Percentiles rank a stretch among this genome's conserved stretches.
phyloP scores from a whole-genome alignment of 2,329 filamentous ascomycete species.

The Chrysosporium queenslandicum region DNA sequence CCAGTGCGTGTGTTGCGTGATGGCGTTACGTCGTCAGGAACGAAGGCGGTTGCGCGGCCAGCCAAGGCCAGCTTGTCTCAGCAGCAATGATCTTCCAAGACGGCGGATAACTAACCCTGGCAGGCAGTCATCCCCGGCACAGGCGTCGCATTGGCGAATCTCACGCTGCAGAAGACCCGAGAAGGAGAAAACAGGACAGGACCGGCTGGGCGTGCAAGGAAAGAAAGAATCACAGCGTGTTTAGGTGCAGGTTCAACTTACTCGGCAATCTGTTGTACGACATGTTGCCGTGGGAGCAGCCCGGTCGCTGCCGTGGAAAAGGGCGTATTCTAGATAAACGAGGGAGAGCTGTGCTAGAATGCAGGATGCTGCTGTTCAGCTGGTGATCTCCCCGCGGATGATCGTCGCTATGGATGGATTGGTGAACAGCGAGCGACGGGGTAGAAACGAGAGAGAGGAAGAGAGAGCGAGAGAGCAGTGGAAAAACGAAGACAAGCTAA shows the following conservation, averaged over 20 bases:
- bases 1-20: too few relatives aligned
- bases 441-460: too few relatives aligned
- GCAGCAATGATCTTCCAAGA: not conserved
- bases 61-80: conserved; percentile 10
- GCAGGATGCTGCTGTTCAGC: too few relatives aligned
- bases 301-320: not conserved
- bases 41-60: not conserved
- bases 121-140: not conserved
- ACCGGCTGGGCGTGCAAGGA: not conserved
- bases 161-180: not conserved
- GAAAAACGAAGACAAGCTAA: too few relatives aligned
- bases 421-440: too few relatives aligned
- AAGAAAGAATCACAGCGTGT: not conserved
- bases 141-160: not conserved
- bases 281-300: conserved; percentile 4
- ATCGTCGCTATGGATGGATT: too few relatives aligned
- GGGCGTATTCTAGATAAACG: not conserved
- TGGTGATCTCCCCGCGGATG: too few relatives aligned
- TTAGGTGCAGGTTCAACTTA: not conserved
- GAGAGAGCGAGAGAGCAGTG: too few relatives aligned
- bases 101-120: not conserved
- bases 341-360: too few relatives aligned
- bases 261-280: conserved; percentile 9
- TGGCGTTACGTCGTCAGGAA: too few relatives aligned
- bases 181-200: not conserved